Percentiles rank a stretch among this genome's conserved stretches.
Evolutionary conservation across 495 filamentous ascomycete species (phyloP).

Genomic region (Trichodelitschia bisporula): DNA sequence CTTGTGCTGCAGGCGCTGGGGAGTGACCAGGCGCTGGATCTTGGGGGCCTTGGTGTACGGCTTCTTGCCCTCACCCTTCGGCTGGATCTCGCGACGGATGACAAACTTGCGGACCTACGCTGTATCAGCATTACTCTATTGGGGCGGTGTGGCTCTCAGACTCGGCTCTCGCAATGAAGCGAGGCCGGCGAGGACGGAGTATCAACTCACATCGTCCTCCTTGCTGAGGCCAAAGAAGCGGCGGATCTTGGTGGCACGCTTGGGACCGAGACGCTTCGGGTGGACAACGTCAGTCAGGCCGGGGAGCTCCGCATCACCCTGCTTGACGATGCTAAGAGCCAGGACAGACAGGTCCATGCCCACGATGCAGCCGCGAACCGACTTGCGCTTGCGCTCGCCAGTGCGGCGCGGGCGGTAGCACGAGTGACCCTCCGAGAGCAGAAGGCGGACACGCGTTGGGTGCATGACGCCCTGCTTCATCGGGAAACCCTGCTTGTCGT

Average conservation of each 20-base stretch:
- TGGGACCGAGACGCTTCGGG: conserved; percentile 95
- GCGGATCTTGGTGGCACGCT: conserved; percentile 98
- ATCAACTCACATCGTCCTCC: conserved; percentile 91
- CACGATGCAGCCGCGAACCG: conserved; percentile 92
- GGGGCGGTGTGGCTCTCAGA: conserved; percentile 16
- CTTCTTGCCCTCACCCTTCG: conserved; percentile 81
- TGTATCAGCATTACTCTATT: no score
- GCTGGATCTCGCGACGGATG: conserved; percentile 88
- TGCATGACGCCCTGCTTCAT: conserved; percentile 99
- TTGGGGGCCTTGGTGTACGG: conserved; percentile 97
- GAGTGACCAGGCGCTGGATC: conserved; percentile 97
- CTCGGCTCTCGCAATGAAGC: conserved; percentile 10
- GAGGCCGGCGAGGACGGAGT: conserved; percentile 21
- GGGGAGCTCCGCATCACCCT: conserved; percentile 79
- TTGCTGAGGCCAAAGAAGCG: conserved; percentile 96
- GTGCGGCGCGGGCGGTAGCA: conserved; percentile 96
- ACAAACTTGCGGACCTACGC: conserved; percentile 88
- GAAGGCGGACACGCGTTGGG: conserved; percentile 87
- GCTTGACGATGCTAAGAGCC: conserved; percentile 85
- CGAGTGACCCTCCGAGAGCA: conserved; percentile 77
- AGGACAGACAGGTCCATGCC: conserved; percentile 82
- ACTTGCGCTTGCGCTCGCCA: conserved; percentile 98
- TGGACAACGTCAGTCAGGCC: conserved; percentile 89
- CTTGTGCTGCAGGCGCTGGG: conserved; percentile 99
- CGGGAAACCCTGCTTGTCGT: conserved; percentile 99